A percentile compares a stretch with the other conserved stretches of the same genome.
Conservation (phyloP, 371 early-diverging fungal species). For the Mortierella sp. region DNA sequence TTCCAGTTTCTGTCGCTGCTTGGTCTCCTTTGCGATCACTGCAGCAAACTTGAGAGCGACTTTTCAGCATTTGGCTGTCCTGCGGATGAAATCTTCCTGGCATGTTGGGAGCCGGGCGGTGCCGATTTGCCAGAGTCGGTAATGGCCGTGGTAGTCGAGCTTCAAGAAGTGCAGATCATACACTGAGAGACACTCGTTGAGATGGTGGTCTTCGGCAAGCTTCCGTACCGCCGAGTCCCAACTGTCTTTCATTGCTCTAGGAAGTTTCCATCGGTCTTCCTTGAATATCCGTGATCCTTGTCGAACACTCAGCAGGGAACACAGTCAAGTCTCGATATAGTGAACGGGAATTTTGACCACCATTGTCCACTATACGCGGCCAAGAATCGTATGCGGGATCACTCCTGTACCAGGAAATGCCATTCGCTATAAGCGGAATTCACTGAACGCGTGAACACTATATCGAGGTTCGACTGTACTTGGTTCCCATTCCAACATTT, state of each 20-base stretch:
- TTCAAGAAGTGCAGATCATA: constrained; percentile 5
- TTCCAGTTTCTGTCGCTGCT: neutral
- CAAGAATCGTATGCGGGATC: too few species aligned
- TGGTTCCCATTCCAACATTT: neutral
- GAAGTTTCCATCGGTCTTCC: constrained; percentile 22
- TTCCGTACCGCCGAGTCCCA: constrained; percentile 19
- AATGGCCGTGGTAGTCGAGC: constrained; percentile 17
- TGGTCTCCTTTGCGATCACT: neutral
- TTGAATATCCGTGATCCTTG: constrained; percentile 12
- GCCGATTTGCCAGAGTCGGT: constrained; percentile 21
- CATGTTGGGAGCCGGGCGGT: constrained; percentile 5
- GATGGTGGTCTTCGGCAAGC: constrained; percentile 7
- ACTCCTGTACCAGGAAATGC: too few species aligned
- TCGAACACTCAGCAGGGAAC: constrained; percentile 3
- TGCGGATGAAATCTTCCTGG: neutral
- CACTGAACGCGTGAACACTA: too few species aligned
- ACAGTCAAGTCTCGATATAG: too few species aligned
- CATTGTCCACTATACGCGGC: too few species aligned
- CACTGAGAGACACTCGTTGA: constrained; percentile 5
- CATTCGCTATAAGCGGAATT: too few species aligned
- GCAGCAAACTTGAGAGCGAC: neutral
- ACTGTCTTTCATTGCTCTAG: constrained; percentile 19
- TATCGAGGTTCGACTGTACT: too few species aligned
- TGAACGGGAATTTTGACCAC: too few species aligned
- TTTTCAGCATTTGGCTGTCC: neutral